A percentile compares a stretch with the other conserved stretches of the same genome.
These are phyloP conservation scores for Coemansia sp. DNA, from an alignment of 192 early-diverging fungal species.

Conservation along the genomic window DNA sequence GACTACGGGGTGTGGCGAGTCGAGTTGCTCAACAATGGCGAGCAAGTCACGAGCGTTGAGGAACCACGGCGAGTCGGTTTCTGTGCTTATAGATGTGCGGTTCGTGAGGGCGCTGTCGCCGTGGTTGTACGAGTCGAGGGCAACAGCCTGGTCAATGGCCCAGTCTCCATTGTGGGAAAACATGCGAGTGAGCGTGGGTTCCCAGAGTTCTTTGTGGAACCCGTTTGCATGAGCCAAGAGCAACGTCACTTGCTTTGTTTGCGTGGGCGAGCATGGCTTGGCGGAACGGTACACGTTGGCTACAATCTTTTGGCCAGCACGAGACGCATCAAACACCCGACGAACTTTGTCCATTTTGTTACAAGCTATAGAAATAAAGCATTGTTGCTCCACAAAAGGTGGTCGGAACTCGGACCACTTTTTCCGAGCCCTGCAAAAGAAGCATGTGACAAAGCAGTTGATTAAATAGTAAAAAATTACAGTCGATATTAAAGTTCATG, in stretches of 20 bases:
- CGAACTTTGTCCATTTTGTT: constrained; percentile 27
- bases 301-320: constrained; percentile 33
- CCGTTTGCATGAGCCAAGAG: constrained; percentile 50
- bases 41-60: constrained; percentile 41
- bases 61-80: constrained; percentile 32
- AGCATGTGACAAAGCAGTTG: neutral
- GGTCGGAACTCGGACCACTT: neutral
- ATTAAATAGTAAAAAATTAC: constrained; percentile 3
- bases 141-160: constrained; percentile 33
- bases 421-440: neutral
- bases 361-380: neutral
- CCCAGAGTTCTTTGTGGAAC: constrained; percentile 57
- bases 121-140: constrained; percentile 49
- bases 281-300: constrained; percentile 38
- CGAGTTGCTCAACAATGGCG: constrained; percentile 29
- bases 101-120: constrained; percentile 53
- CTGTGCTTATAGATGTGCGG: constrained; percentile 11
- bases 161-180: constrained; percentile 21
- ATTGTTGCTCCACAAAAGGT: no score
- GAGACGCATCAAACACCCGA: constrained; percentile 26
- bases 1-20: constrained; percentile 11
- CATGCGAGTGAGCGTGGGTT: constrained; percentile 33
- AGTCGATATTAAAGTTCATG: neutral
- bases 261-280: neutral
- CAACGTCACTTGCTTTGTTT: constrained; percentile 26